phyloP scores from a whole-genome alignment of 805 yeast species.

The Naumovozyma dairenensis region DNA sequence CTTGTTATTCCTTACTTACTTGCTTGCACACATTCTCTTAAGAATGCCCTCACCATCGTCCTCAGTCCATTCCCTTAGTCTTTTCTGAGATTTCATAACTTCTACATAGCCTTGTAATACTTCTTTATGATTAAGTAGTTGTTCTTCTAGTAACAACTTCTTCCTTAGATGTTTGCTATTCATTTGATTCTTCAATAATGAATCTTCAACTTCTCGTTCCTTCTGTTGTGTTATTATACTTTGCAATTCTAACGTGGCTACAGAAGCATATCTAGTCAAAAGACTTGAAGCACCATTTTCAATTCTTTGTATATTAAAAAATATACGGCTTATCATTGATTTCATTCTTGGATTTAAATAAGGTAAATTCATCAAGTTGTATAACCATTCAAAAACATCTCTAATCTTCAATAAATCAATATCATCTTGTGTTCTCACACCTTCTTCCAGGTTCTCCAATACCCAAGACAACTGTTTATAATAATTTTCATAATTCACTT shows the following conservation, averaged over 20 bases:
- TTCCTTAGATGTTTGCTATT: slow-evolving; percentile 13
- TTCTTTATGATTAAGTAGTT: slow-evolving; percentile 32
- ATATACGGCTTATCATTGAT: slow-evolving; percentile 32
- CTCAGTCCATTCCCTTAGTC: slow-evolving; percentile 52
- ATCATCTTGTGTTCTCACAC: slow-evolving; percentile 43
- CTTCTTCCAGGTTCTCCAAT: slow-evolving; percentile 37
- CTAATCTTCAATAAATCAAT: slow-evolving; percentile 41
- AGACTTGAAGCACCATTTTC: slow-evolving; percentile 50
- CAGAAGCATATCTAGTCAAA: slow-evolving; percentile 46
- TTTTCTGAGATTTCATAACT: slow-evolving; percentile 38
- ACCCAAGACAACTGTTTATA: slow-evolving; percentile 62
- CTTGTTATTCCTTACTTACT: too few relatives aligned
- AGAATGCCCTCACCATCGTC: slow-evolving; percentile 38
- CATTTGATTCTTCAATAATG: slow-evolving; percentile 7
- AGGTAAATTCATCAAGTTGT: slow-evolving; percentile 46
- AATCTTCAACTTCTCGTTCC: slow-evolving; percentile 6
- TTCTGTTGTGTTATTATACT: slow-evolving; percentile 6
- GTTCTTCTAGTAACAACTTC: slow-evolving; percentile 35
- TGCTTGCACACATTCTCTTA: slow-evolving; percentile 37
- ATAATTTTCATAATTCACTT: slow-evolving; percentile 31
- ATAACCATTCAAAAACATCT: slow-evolving; percentile 58
- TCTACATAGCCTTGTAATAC: slow-evolving; percentile 15
- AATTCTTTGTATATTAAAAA: slow-evolving; percentile 40
- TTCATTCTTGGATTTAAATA: slow-evolving; percentile 35
- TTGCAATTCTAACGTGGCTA: slow-evolving; percentile 32